Conservation (phyloP, 495 filamentous ascomycete genomes). For the Penicillium lagena region DNA sequence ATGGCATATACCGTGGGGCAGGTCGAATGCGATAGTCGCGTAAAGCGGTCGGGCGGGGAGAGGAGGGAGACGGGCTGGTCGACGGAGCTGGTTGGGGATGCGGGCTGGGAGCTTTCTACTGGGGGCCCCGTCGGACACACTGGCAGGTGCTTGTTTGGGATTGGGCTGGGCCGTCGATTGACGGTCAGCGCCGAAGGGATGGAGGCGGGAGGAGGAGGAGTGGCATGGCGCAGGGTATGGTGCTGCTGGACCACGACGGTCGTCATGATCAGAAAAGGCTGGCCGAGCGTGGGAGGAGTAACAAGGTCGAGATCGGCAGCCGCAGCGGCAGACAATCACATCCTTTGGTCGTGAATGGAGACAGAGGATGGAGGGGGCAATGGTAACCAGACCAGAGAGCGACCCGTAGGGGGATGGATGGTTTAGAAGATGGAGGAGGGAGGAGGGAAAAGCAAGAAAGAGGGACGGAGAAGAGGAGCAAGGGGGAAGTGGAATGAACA, state of each 20-base stretch:
- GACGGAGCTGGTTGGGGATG: constrained; percentile 30
- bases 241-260: constrained; percentile 46
- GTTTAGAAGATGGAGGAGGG: no score
- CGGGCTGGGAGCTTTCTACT: constrained; percentile 46
- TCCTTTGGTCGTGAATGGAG: constrained; percentile 2
- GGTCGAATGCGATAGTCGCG: constrained; percentile 48
- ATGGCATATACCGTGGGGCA: constrained; percentile 61
- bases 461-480: background rate
- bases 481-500: background rate
- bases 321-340: constrained; percentile 5
- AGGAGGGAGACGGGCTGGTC: constrained; percentile 59
- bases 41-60: constrained; percentile 64
- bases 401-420: no score
- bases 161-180: constrained; percentile 45
- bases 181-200: constrained; percentile 33
- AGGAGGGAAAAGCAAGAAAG: no score
- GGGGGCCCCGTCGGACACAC: constrained; percentile 76
- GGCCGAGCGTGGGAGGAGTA: background rate
- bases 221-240: constrained; percentile 38
- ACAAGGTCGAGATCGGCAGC: constrained; percentile 5
- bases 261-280: constrained; percentile 32
- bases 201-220: constrained; percentile 39
- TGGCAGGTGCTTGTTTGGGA: constrained; percentile 89
- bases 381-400: no score
- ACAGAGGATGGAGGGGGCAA: background rate